Base-by-base conservation (phyloP, 371 early-diverging fungal species). In the Saksenaea oblongispora region DNA sequence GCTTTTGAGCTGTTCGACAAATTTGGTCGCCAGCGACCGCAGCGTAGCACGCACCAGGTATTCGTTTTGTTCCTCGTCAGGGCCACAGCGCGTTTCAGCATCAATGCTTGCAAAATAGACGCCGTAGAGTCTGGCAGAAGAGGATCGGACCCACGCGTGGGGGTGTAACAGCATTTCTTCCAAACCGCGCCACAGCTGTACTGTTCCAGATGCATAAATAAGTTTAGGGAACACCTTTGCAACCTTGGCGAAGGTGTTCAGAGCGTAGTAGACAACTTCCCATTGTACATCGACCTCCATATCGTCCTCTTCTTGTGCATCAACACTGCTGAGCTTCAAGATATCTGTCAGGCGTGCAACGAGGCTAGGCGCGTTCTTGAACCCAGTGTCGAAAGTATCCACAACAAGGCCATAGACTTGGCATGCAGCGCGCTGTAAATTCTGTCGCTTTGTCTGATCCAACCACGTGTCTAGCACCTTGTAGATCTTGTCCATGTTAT, bases 111-210 rank as follows among this genome's bases (percentile, higher is more conserved):
- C 73, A 69, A 95, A 94, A 51, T 92, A 88, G 2, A 82, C 67
- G 9, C 97, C 97, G 59, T 93, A 79, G 7, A 96, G 71, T 56
- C 92, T 80, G 7, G 87, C 80, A 2, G 90, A 68, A 14, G 92
- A 78, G 13, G 87, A 68, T 14, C 96, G 90, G 35, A 96, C 84
- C 97, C 97, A 98, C 5, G 88, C 72, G 59, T 97, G 97, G 10
- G 97, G 97, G 67, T 95, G 90, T 15, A 89, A 47, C 36, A 93
- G 72, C 66, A 88, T 84, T 34, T 79, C 75, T 31, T 80, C 77
- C 14, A 89, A 75, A 56, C 80, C 60, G 11, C 69, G 75, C 93
- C 92, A 93, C 24, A 87, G 56, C 2, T 73, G 57, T 5, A 74
- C 70, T 1, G 79, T 72, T 17, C 76, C 74, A 8, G 53, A 56